phyloP scores from a whole-genome alignment of 345 rosid species.

The Syzygium aromaticum region DNA sequence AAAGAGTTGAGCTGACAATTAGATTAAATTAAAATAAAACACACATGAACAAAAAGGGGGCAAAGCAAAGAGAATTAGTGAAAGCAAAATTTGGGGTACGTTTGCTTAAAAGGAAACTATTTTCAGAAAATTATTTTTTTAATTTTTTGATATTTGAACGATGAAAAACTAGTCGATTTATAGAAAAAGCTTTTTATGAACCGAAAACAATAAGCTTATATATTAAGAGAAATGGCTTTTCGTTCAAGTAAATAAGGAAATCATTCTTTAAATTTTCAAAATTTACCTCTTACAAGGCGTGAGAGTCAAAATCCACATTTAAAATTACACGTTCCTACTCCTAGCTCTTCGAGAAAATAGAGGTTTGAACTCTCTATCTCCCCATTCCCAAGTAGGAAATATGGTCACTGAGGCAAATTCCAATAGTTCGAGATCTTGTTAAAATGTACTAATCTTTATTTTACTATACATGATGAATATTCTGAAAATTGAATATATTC shows the following conservation, averaged over 20 bases:
- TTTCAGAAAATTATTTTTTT: background rate
- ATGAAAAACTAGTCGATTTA: fast-evolving
- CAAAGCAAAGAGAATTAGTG: background rate
- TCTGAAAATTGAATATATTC: too few species aligned
- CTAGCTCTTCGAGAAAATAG: too few species aligned
- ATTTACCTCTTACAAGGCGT: too few species aligned
- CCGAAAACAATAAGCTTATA: background rate
- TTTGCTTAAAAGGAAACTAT: background rate
- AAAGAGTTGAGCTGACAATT: background rate
- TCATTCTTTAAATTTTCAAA: background rate
- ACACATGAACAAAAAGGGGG: background rate
- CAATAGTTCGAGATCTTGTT: too few species aligned
- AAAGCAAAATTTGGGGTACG: background rate
- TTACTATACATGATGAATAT: too few species aligned
- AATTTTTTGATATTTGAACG: background rate
- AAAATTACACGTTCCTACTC: too few species aligned
- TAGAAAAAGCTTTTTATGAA: fast-evolving
- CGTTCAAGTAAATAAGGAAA: fast-evolving
- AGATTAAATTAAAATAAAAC: background rate
- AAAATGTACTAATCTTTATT: background rate
- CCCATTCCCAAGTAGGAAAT: too few species aligned
- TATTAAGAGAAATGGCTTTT: fast-evolving
- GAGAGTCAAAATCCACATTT: too few species aligned
- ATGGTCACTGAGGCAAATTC: too few species aligned
- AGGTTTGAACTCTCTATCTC: too few species aligned